phyloP scores from a whole-genome alignment of 164 flowering plant genomes.

The Cinnamomum micranthum region DNA sequence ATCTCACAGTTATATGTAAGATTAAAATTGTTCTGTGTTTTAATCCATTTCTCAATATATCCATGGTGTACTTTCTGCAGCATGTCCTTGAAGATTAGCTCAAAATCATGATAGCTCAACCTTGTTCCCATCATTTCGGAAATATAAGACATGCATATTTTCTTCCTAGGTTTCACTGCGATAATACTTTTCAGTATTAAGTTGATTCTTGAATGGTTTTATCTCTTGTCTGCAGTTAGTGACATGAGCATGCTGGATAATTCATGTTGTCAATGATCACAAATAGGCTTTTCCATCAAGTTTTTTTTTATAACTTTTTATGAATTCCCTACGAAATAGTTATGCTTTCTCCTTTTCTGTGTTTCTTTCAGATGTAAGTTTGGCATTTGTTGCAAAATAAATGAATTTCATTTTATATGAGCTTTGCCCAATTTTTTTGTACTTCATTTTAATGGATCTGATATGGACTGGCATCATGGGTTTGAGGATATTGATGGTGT shows the following conservation, averaged over 20 bases:
- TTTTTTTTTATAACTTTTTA: no score
- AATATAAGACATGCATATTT: no score
- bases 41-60: neutral
- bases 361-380: neutral
- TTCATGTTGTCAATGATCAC: neutral
- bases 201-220: neutral
- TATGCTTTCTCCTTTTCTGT: no score
- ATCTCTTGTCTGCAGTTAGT: neutral
- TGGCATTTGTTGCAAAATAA: no score
- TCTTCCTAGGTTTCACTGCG: neutral
- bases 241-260: neutral
- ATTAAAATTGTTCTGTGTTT: neutral
- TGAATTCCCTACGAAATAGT: neutral
- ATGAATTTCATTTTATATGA: neutral
- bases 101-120: neutral
- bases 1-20: neutral
- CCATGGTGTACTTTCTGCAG: neutral
- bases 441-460: no score
- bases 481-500: neutral
- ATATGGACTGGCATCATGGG: no score
- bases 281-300: neutral
- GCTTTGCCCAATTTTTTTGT: no score
- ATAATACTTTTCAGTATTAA: neutral
- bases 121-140: neutral
- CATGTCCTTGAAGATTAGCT: neutral